These are phyloP conservation scores for Thalia dealbata DNA, from an alignment of 176 grass and related monocot species.

Conservation along the genomic window DNA sequence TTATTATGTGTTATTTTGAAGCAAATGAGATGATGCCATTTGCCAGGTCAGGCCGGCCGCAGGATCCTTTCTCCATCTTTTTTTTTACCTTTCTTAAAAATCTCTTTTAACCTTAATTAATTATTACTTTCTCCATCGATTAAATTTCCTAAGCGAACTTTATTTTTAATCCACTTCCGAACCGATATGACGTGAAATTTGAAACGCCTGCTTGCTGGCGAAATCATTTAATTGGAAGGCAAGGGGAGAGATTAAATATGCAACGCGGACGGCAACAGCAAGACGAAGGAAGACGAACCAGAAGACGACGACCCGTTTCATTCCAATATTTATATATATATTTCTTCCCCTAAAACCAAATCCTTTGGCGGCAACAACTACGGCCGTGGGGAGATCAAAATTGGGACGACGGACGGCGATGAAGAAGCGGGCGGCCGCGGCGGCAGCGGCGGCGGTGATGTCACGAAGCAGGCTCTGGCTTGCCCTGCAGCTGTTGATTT, in stretches of 20 bases:
- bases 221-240: too few species aligned
- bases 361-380: neutral
- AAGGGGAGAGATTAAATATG: too few species aligned
- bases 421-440: slow-evolving; percentile 1
- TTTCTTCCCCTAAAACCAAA: neutral
- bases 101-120: too few species aligned
- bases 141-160: too few species aligned
- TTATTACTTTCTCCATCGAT: too few species aligned
- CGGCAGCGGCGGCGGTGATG: slow-evolving; percentile 14
- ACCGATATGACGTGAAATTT: neutral
- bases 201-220: neutral
- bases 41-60: too few species aligned
- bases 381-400: neutral
- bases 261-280: too few species aligned
- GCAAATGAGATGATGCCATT: too few species aligned
- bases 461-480: slow-evolving; percentile 33
- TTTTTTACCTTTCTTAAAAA: too few species aligned
- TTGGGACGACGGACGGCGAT: neutral
- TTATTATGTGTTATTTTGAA: too few species aligned
- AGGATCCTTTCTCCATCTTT: too few species aligned
- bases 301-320: neutral
- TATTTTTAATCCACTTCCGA: neutral
- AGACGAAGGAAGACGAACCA: neutral
- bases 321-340: neutral
- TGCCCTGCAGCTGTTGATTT: slow-evolving; percentile 56